Percentiles rank a stretch among this genome's conserved stretches.
Evolutionary conservation across 768 basidiomycete genomes (phyloP).

Genomic region (Russula sp.): DNA sequence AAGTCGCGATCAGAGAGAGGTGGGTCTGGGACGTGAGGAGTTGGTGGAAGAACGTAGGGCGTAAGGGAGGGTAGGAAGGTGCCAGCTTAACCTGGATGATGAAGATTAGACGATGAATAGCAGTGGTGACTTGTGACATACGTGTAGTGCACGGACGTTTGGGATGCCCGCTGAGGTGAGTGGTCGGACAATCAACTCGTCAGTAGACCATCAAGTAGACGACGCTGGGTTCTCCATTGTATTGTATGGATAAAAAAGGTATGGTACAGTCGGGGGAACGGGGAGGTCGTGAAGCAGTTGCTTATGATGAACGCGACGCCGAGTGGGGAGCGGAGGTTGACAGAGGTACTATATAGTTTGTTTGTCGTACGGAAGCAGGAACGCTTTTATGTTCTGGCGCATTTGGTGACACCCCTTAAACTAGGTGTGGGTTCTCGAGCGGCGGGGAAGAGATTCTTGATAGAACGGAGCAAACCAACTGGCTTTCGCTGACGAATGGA

Average conservation of each 20-base stretch:
- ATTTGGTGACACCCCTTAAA: not conserved
- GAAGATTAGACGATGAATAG: too few species aligned
- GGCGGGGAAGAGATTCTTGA: too few species aligned
- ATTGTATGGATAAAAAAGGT: too few species aligned
- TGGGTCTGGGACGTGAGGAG: constrained; percentile 26
- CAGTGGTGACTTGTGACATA: constrained; percentile 11
- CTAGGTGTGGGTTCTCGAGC: too few species aligned
- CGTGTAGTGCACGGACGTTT: constrained; percentile 23
- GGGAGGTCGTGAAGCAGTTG: too few species aligned
- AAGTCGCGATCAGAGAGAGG: constrained; percentile 25
- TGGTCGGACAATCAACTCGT: constrained; percentile 23
- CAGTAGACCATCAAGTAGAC: constrained; percentile 10
- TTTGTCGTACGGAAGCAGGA: constrained; percentile 24
- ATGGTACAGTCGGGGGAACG: too few species aligned
- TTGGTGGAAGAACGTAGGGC: constrained; percentile 27
- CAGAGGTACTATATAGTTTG: constrained; percentile 8
- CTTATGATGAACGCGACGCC: constrained; percentile 7
- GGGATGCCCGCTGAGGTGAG: constrained; percentile 27
- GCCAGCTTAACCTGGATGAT: constrained; percentile 16
- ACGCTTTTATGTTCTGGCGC: constrained; percentile 1
- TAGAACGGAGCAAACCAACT: too few species aligned
- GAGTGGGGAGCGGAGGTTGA: constrained; percentile 21
- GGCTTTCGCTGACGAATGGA: too few species aligned
- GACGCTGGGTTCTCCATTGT: too few species aligned
- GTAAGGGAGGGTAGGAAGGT: constrained; percentile 16